phyloP scores from a whole-genome alignment of 1,284 basidiomycete species.

The Peniophora sp. region DNA sequence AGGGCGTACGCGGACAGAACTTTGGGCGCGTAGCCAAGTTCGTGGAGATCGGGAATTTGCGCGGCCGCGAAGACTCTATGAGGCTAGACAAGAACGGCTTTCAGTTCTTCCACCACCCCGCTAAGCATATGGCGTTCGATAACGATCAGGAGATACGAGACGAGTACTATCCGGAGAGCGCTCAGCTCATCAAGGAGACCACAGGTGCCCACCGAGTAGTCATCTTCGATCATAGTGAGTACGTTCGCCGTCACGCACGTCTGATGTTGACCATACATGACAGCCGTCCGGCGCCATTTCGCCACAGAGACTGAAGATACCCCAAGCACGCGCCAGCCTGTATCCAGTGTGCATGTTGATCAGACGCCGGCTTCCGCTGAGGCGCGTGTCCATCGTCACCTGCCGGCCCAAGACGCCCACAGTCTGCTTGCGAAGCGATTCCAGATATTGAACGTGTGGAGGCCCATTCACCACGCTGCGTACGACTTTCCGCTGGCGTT shows the following conservation, averaged over 20 bases:
- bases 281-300: slow-evolving; percentile 39
- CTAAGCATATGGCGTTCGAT: slow-evolving; percentile 28
- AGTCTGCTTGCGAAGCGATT: slow-evolving; percentile 38
- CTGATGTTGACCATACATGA: background rate
- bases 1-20: slow-evolving; percentile 4
- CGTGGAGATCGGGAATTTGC: slow-evolving; percentile 36
- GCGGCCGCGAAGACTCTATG: slow-evolving; percentile 33
- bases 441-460: slow-evolving; percentile 71
- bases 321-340: slow-evolving; percentile 41
- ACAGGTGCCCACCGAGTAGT: slow-evolving; percentile 54
- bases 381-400: slow-evolving; percentile 44
- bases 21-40: slow-evolving; percentile 6
- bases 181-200: slow-evolving; percentile 48
- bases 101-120: slow-evolving; percentile 29
- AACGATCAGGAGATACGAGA: slow-evolving; percentile 34
- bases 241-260: background rate
- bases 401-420: slow-evolving; percentile 36
- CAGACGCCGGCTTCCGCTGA: slow-evolving; percentile 40
- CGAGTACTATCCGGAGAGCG: slow-evolving; percentile 47
- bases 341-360: slow-evolving; percentile 42
- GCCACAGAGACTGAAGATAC: slow-evolving; percentile 29
- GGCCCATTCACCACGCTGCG: slow-evolving; percentile 48
- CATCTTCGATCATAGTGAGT: slow-evolving; percentile 59
- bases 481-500: slow-evolving; percentile 54
- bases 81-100: slow-evolving; percentile 42